phyloP scores from a whole-genome alignment of 768 basidiomycete genomes.

The Amanita brunnescens region DNA sequence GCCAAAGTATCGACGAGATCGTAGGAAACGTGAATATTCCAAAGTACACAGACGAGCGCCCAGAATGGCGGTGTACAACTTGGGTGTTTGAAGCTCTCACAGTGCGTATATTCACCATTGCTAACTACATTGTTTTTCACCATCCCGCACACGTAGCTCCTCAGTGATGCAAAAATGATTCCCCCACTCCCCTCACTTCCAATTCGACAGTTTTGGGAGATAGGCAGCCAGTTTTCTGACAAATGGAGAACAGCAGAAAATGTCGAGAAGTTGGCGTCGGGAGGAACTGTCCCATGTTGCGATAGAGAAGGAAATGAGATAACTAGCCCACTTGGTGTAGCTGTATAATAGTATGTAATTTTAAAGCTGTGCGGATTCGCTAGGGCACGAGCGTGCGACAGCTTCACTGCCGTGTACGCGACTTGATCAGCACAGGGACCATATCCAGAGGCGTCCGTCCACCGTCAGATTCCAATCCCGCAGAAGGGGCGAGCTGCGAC shows the following conservation, averaged over 20 bases:
- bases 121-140: no score
- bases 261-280: background rate
- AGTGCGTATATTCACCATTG: background rate
- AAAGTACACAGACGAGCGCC: background rate
- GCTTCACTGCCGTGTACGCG: background rate
- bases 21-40: background rate
- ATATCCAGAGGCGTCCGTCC: background rate
- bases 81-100: background rate
- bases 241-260: background rate
- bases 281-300: background rate
- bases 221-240: background rate
- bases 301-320: slow-evolving; percentile 2
- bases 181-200: background rate
- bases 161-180: background rate
- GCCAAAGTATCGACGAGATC: background rate
- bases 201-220: background rate
- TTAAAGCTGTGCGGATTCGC: background rate
- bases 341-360: background rate
- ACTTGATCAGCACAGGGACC: background rate
- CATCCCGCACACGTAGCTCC: background rate
- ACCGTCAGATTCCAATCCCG: background rate
- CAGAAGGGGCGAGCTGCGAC: background rate
- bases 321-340: background rate
- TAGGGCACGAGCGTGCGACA: no score
- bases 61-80: background rate